phyloP scores from a whole-genome alignment of 257 asterid genomes.

The Linaria vulgaris region DNA sequence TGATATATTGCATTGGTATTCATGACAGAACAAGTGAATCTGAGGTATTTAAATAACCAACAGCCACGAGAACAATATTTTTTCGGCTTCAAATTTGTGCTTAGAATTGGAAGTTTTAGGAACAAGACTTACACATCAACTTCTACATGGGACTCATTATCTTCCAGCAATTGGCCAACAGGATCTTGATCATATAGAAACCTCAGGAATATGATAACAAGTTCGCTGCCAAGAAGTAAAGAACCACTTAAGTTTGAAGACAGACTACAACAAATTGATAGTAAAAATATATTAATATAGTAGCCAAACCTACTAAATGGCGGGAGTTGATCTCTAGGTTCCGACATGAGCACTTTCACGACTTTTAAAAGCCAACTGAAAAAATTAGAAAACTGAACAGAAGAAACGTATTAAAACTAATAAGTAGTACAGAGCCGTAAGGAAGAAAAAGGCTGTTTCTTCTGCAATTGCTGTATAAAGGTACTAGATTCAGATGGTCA shows the following conservation, averaged over 20 bases:
- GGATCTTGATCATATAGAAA: slow-evolving; percentile 95
- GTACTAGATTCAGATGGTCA: slow-evolving; percentile 12
- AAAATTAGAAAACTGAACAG: slow-evolving; percentile 84
- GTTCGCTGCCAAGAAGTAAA: slow-evolving; percentile 66
- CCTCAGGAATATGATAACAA: slow-evolving; percentile 79
- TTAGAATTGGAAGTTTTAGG: slow-evolving; percentile 22
- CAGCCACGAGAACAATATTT: slow-evolving; percentile 5
- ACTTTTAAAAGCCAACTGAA: slow-evolving; percentile 97
- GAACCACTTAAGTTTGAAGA: slow-evolving; percentile 24
- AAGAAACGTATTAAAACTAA: slow-evolving; percentile 35
- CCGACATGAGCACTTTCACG: slow-evolving; percentile 89
- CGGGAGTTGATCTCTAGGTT: slow-evolving; percentile 84
- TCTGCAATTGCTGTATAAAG: slow-evolving; percentile 24
- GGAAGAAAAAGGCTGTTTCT: slow-evolving; percentile 16
- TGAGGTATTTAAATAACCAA: slow-evolving; percentile 18
- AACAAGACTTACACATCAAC: slow-evolving; percentile 70
- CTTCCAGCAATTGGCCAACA: slow-evolving; percentile 71
- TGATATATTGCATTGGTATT: slow-evolving; percentile 5
- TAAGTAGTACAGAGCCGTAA: slow-evolving; percentile 16
- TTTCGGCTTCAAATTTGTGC: slow-evolving; percentile 17
- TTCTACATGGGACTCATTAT: slow-evolving; percentile 50
- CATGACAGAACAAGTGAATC: slow-evolving; percentile 17
- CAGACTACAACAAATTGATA: slow-evolving; percentile 19
- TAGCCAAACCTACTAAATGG: slow-evolving; percentile 87
- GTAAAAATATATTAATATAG: slow-evolving; percentile 23